Base-by-base conservation (phyloP, 2,329 filamentous ascomycete genomes). In the Nemania abortiva region DNA sequence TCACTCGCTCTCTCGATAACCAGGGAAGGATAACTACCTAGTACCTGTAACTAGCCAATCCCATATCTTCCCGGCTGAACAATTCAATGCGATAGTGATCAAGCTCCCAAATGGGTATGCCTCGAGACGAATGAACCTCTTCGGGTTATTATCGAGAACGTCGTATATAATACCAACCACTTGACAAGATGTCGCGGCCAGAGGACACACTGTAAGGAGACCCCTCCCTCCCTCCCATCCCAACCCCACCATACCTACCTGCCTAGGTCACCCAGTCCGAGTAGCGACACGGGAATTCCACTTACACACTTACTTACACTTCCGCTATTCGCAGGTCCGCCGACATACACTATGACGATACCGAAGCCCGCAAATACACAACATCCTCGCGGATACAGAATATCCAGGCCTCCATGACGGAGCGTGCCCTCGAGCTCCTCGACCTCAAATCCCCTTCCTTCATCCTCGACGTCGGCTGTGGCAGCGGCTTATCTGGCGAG, bases 301-400 rank as follows among this genome's bases (percentile, higher is more conserved):
- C 13, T 18, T n/a, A 42, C 11, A 13, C 11, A 42, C 39, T 42
- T 20, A 47, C 42, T 20, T 47, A 20, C n/a, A 47, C 49, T 29
- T 69, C 78, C 73, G 75, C 60, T 18, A 55, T 53, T 55, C 45
- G 65, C 80, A 97, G 94, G 79, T 93, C 95, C 59, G 95, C 96
- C 73, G 96, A 99, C 83, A 91, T 98, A 79, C 97, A 97, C 86
- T 99, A 99, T 87, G 92, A 98, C 85, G 95, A 98, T 84, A 86
- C 87, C 81, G 95, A 98, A 86, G 95, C 96, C 37, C 92, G 93
- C 80, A 98, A 98, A 86, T 99, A 99, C 85, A 98, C 96, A 9
- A 98, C 95, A 4, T 95, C 91, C 72, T 97, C 94, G 4, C 94
- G 96, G 72, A 98, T 99, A 79, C 93, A 96, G 77, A 94, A 93